Conservation (phyloP, 106 monocot species). For the Dendrobium chrysotoxum region DNA sequence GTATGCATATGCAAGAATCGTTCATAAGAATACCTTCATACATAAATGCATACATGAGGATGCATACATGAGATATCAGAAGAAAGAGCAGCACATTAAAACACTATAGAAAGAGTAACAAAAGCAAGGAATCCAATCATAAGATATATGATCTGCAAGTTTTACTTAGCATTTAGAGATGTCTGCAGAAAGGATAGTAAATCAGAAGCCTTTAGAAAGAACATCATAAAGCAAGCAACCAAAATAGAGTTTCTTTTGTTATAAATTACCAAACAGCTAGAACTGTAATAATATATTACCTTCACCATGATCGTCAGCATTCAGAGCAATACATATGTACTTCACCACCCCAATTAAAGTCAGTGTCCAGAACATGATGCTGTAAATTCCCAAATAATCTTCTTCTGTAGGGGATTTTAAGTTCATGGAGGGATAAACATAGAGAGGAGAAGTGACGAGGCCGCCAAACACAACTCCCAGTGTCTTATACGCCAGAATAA, state of each 20-base stretch:
- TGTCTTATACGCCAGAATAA: conserved; percentile 59
- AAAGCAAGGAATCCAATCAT: background rate
- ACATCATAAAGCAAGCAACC: background rate
- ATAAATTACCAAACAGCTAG: background rate
- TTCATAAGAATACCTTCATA: no score
- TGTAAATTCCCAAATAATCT: conserved; percentile 72
- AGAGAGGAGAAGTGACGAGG: conserved; percentile 70
- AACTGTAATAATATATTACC: conserved; percentile 19
- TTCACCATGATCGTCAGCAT: conserved; percentile 75
- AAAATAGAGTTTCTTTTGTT: background rate
- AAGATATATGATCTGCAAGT: no score
- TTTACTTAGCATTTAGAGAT: no score
- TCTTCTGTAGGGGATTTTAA: conserved; percentile 45
- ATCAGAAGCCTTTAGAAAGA: no score
- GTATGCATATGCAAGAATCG: no score
- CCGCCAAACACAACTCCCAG: conserved; percentile 79
- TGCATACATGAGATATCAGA: background rate
- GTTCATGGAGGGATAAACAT: conserved; percentile 87
- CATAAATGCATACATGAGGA: background rate
- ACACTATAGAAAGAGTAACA: background rate
- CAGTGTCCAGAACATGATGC: conserved; percentile 83
- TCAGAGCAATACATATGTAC: conserved; percentile 70
- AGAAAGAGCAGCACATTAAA: background rate
- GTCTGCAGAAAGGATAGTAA: no score
- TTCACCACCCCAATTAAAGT: conserved; percentile 76